Percentiles rank a stretch among this genome's conserved stretches.
These are phyloP conservation scores for Debaryomyces prosopidis DNA, from an alignment of 805 yeast species.

Conservation along the genomic window DNA sequence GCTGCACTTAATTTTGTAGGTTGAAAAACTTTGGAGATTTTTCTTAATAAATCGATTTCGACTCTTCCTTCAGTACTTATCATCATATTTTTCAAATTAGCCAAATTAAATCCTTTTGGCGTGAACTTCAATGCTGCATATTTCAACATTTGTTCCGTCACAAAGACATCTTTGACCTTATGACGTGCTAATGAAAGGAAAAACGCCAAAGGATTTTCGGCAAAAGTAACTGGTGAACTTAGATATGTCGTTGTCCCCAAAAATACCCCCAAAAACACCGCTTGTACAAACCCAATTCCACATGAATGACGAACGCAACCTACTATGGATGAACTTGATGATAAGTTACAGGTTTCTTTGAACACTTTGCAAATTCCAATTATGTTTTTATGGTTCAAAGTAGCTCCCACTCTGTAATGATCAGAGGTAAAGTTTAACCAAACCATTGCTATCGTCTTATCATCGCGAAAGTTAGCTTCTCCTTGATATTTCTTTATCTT, in stretches of 20 bases:
- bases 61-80: conserved; percentile 78
- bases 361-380: conserved; percentile 82
- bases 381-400: conserved; percentile 59
- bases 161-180: conserved; percentile 81
- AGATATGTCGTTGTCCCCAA: conserved; percentile 84
- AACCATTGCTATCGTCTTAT: conserved; percentile 52
- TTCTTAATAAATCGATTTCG: conserved; percentile 55
- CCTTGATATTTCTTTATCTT: conserved; percentile 46
- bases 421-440: conserved; percentile 76
- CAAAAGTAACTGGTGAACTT: conserved; percentile 75
- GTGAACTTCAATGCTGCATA: conserved; percentile 64
- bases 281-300: conserved; percentile 87
- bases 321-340: conserved; percentile 67
- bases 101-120: conserved; percentile 62
- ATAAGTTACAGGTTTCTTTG: conserved; percentile 88
- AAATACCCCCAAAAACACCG: conserved; percentile 81
- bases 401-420: conserved; percentile 60
- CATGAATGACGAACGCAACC: conserved; percentile 84
- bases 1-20: conserved; percentile 64
- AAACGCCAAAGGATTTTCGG: conserved; percentile 70
- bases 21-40: conserved; percentile 61
- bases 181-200: conserved; percentile 69
- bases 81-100: conserved; percentile 77
- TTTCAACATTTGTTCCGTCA: conserved; percentile 79
- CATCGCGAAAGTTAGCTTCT: conserved; percentile 36